These are phyloP conservation scores for Botrytis tulipae DNA, from an alignment of 2,329 filamentous ascomycete species.

Conservation along the genomic window DNA sequence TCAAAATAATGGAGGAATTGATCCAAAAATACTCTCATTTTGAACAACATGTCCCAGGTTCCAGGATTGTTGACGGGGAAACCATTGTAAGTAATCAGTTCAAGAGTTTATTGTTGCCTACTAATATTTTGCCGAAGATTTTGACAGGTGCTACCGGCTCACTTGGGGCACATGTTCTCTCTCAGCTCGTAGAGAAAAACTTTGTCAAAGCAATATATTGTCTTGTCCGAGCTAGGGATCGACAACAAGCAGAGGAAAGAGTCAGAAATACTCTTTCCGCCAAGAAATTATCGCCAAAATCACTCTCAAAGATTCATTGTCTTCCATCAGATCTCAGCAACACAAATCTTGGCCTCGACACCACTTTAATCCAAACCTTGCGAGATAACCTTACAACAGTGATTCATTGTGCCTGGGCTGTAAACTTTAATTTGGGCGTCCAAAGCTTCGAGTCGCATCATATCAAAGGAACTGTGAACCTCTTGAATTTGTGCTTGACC, in stretches of 20 bases:
- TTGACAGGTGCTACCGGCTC: conserved; percentile 66
- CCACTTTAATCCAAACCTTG: conserved; percentile 36
- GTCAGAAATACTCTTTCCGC: conserved; percentile 1
- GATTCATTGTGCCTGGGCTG: conserved; percentile 54
- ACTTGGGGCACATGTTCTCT: conserved; percentile 59
- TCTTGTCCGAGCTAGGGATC: conserved; percentile 45
- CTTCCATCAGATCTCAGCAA: conserved; percentile 43
- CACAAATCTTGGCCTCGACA: conserved; percentile 43
- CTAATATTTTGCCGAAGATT: conserved; percentile 37
- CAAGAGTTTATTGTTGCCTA: background rate
- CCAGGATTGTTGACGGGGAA: conserved; percentile 25
- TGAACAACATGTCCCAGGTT: conserved; percentile 27
- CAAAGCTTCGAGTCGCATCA: conserved; percentile 48
- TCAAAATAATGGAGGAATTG: conserved; percentile 46
- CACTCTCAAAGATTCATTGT: conserved; percentile 40
- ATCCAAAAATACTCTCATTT: conserved; percentile 47
- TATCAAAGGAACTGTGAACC: conserved; percentile 46
- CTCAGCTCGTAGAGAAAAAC: conserved; percentile 48
- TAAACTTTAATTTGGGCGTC: conserved; percentile 56
- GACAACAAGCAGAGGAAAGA: conserved; percentile 16
- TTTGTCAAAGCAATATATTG: conserved; percentile 42
- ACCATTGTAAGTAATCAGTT: conserved; percentile 19
- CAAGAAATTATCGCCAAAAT: conserved; percentile 25
- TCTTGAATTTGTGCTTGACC: conserved; percentile 42
- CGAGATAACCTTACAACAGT: conserved; percentile 41